Conservation (phyloP, 495 filamentous ascomycete species). For the Bombardia bombarda region DNA sequence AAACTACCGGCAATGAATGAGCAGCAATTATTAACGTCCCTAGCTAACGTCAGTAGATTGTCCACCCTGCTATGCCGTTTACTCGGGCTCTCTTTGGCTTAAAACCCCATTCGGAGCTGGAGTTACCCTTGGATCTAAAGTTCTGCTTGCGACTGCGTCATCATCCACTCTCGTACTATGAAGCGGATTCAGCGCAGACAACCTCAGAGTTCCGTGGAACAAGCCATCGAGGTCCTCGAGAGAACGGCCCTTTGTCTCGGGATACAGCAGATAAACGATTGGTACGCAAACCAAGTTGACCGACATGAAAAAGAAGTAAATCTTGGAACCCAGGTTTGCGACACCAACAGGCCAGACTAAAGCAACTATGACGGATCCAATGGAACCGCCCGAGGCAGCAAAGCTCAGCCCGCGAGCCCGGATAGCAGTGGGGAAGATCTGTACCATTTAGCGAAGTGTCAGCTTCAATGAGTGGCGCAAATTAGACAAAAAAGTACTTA, state of each 20-base stretch:
- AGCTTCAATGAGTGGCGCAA: not conserved
- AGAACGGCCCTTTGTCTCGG: conserved; percentile 44
- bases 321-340: conserved; percentile 42
- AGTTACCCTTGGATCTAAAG: too few relatives aligned
- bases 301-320: conserved; percentile 52
- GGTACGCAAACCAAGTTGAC: conserved; percentile 44
- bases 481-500: too few relatives aligned
- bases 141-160: too few relatives aligned
- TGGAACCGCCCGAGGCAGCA: conserved; percentile 40
- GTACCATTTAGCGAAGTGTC: not conserved
- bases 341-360: conserved; percentile 44
- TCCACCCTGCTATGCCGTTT: too few relatives aligned
- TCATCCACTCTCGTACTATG: too few relatives aligned
- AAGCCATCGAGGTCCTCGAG: conserved; percentile 48
- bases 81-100: too few relatives aligned
- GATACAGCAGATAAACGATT: conserved; percentile 42
- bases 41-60: too few relatives aligned
- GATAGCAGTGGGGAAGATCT: conserved; percentile 47
- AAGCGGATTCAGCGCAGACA: too few relatives aligned
- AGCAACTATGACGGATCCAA: conserved; percentile 42
- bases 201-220: too few relatives aligned
- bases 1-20: too few relatives aligned
- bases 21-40: too few relatives aligned
- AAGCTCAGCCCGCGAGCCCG: conserved; percentile 45
- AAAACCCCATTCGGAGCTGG: too few relatives aligned